A percentile compares a stretch with the other conserved stretches of the same genome.
Conservation (phyloP, 1,139 yeast species). For the Hemisphaericaspora xylofermentans region DNA sequence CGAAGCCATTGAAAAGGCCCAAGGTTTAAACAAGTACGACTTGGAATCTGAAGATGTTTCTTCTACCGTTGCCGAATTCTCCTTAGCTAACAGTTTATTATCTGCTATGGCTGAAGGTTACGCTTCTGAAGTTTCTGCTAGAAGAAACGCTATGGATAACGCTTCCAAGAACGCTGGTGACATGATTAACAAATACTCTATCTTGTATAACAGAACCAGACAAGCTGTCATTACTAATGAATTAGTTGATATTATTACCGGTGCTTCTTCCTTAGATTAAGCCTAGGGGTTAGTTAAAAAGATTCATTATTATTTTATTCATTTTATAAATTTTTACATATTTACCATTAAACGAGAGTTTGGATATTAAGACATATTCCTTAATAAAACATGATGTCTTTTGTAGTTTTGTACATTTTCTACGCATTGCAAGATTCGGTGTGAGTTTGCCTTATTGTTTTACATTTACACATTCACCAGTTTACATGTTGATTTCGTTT, state of each 20-base stretch:
- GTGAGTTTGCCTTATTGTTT: no score
- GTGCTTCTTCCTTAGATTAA: slow-evolving; percentile 97
- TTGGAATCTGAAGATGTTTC: slow-evolving; percentile 71
- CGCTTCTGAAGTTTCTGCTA: slow-evolving; percentile 96
- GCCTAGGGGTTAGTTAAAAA: not conserved
- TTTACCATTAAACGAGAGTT: not conserved
- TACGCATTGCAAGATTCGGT: no score
- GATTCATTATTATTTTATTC: not conserved
- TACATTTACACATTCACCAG: no score
- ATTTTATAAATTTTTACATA: not conserved
- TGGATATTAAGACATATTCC: no score
- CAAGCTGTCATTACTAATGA: slow-evolving; percentile 99
- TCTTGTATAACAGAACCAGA: slow-evolving; percentile 98
- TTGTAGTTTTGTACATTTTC: no score
- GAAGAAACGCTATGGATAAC: slow-evolving; percentile 99
- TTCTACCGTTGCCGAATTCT: slow-evolving; percentile 74
- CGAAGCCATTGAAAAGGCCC: slow-evolving; percentile 77
- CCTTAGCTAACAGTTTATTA: slow-evolving; percentile 85
- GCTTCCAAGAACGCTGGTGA: slow-evolving; percentile 99
- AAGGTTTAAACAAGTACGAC: slow-evolving; percentile 82
- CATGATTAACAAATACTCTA: slow-evolving; percentile 93
- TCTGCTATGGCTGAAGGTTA: slow-evolving; percentile 97
- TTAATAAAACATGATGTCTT: no score
- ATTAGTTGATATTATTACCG: slow-evolving; percentile 98
- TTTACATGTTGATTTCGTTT: no score